These are phyloP conservation scores for Nothopassalora personata DNA, from an alignment of 2,329 filamentous ascomycete species.

Conservation along the genomic window DNA sequence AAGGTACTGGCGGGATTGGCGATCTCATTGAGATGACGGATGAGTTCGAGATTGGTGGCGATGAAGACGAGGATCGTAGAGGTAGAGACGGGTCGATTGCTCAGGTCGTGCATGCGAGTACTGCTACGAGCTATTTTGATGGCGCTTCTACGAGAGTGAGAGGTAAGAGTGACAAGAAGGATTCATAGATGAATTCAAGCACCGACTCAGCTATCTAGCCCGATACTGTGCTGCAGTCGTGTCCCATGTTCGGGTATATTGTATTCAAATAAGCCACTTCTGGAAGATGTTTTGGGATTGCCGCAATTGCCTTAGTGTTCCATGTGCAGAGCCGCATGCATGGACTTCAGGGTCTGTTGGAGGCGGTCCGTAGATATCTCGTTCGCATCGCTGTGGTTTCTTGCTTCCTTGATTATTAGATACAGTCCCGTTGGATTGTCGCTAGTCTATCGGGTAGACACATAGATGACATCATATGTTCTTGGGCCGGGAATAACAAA, in stretches of 20 bases:
- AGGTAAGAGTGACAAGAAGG: slow-evolving; percentile 30
- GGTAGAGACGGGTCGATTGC: slow-evolving; percentile 24
- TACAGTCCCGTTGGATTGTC: too few species aligned
- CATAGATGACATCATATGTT: too few species aligned
- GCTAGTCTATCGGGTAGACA: too few species aligned
- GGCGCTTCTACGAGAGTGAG: slow-evolving; percentile 18
- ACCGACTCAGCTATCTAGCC: neutral
- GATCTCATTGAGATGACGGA: slow-evolving; percentile 71
- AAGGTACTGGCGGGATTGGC: slow-evolving; percentile 44
- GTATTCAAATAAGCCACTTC: neutral
- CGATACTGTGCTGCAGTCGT: neutral
- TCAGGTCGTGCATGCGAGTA: slow-evolving; percentile 12
- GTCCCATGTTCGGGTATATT: neutral
- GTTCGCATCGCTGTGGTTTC: too few species aligned
- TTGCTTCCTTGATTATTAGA: too few species aligned
- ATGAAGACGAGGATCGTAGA: slow-evolving; percentile 31
- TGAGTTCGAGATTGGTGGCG: slow-evolving; percentile 42
- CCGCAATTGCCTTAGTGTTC: slow-evolving; percentile 1
- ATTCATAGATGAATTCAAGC: slow-evolving; percentile 20
- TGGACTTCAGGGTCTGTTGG: too few species aligned
- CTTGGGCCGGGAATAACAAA: too few species aligned
- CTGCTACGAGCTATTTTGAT: slow-evolving; percentile 28
- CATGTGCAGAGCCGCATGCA: too few species aligned
- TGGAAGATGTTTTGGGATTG: neutral
- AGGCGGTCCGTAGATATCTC: too few species aligned